Evolutionary conservation across 148 eudicot genomes (phyloP).

Genomic region (Diospyros kaki): DNA sequence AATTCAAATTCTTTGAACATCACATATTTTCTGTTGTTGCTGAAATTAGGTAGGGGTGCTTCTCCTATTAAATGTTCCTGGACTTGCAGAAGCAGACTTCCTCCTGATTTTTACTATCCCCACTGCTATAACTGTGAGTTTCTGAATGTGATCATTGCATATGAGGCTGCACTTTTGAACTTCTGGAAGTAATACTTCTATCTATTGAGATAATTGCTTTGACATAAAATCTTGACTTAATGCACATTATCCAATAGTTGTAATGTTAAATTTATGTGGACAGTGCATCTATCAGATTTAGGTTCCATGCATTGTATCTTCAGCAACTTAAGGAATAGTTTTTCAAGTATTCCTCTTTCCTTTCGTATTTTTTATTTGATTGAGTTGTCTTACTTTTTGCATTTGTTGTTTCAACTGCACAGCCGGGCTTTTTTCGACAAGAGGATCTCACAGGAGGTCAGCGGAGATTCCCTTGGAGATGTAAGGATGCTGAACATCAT

Average conservation of each 20-base stretch:
- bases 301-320: background rate
- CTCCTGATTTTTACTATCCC: background rate
- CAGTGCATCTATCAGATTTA: too few species aligned
- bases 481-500: background rate
- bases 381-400: background rate
- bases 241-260: background rate
- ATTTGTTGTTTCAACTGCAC: background rate
- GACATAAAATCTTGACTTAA: background rate
- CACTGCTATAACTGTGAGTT: background rate
- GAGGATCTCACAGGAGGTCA: conserved; percentile 24
- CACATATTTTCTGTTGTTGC: background rate
- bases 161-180: background rate
- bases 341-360: background rate
- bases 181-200: background rate
- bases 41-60: background rate
- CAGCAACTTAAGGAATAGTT: background rate
- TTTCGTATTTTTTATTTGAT: background rate
- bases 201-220: background rate
- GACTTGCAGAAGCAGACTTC: background rate
- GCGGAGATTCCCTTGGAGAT: conserved; percentile 20
- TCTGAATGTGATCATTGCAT: background rate
- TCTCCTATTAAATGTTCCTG: background rate
- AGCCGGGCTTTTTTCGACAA: conserved; percentile 16
- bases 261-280: too few species aligned
- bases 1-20: background rate